A percentile compares a stretch with the other conserved stretches of the same genome.
Conservation (phyloP, 768 basidiomycete genomes). For the Rhizopogon vulgaris region DNA sequence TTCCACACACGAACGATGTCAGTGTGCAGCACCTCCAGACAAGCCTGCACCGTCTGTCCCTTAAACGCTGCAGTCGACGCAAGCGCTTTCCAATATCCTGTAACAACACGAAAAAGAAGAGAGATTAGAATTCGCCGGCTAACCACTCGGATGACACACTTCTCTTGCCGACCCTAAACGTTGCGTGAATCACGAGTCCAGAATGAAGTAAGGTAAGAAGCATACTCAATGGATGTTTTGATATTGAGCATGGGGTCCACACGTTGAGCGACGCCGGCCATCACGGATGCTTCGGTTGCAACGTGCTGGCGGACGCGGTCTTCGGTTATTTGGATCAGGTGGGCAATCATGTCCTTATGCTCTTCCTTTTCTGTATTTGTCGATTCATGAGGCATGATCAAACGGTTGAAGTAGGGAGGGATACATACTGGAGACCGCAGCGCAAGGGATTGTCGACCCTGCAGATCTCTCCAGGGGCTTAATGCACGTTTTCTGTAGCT, state of each 20-base stretch:
- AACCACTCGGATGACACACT: slow-evolving; percentile 1
- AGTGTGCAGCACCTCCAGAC: slow-evolving; percentile 11
- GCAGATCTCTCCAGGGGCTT: neutral
- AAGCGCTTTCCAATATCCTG: slow-evolving; percentile 16
- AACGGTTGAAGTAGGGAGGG: neutral
- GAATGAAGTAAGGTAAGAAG: neutral
- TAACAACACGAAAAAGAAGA: neutral
- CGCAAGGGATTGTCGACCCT: neutral
- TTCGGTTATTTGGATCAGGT: neutral
- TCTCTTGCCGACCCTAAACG: neutral
- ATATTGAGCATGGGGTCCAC: neutral
- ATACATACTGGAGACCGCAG: neutral
- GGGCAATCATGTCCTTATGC: neutral
- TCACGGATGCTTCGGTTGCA: neutral
- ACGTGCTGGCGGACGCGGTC: neutral
- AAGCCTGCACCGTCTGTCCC: slow-evolving; percentile 3
- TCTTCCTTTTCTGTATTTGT: neutral
- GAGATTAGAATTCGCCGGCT: neutral
- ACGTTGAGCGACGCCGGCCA: slow-evolving; percentile 1
- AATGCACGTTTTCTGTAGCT: neutral
- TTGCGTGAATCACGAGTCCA: neutral
- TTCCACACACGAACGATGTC: slow-evolving; percentile 16
- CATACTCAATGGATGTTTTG: slow-evolving; percentile 1
- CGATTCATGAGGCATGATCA: neutral
- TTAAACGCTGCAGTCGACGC: slow-evolving; percentile 8